Conservation (phyloP, 2,329 filamentous ascomycete genomes). For the Penicillium verrucosum region DNA sequence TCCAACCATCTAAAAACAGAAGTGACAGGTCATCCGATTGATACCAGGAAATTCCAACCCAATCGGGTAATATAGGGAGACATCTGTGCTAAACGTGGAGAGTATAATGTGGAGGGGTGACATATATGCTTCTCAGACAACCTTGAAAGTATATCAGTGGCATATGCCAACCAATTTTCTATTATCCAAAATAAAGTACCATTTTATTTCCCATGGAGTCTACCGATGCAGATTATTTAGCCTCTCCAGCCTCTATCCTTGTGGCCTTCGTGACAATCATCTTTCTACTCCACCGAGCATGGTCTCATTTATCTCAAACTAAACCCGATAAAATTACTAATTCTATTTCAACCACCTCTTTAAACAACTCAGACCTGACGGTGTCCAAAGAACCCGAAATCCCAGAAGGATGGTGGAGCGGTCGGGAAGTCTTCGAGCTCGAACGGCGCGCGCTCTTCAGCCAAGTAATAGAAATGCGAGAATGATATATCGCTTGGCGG, state of each 20-base stretch:
- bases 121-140: constrained; percentile 3
- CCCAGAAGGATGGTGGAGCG: constrained; percentile 40
- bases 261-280: constrained; percentile 14
- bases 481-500: neutral
- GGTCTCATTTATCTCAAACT: constrained; percentile 8
- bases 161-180: neutral
- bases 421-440: constrained; percentile 45
- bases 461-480: constrained; percentile 34
- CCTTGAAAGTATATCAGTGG: constrained; percentile 15
- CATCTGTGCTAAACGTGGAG: constrained; percentile 6
- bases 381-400: constrained; percentile 44
- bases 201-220: constrained; percentile 12
- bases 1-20: neutral
- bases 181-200: neutral
- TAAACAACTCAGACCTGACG: neutral
- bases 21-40: neutral
- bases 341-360: neutral
- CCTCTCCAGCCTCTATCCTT: constrained; percentile 12
- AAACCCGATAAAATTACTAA: neutral
- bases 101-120: constrained; percentile 5
- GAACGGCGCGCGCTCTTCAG: constrained; percentile 51
- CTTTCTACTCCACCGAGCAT: constrained; percentile 11
- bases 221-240: constrained; percentile 8
- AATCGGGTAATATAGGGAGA: constrained; percentile 20
- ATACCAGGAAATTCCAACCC: constrained; percentile 24